A percentile compares a stretch with the other conserved stretches of the same genome.
Conservation (phyloP, 2,329 filamentous ascomycete genomes). For the Rhytidhysteron rufulum region DNA sequence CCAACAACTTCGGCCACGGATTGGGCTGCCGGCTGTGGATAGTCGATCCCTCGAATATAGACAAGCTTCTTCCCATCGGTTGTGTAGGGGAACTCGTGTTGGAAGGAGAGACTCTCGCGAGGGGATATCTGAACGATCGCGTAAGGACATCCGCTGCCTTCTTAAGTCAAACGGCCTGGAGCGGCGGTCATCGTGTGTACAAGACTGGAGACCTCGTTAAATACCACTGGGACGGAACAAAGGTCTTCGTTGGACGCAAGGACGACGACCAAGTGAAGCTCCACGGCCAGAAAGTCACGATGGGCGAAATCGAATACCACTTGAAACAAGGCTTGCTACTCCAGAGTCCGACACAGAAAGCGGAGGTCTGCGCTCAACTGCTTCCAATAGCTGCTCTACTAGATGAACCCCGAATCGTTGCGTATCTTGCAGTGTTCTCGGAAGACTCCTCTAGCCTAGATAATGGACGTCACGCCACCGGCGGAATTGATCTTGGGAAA, state of each 20-base stretch:
- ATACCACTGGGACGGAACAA: conserved; percentile 4
- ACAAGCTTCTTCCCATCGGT: conserved; percentile 21
- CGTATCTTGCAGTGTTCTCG: neutral
- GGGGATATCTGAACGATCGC: conserved; percentile 7
- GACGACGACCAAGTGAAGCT: conserved; percentile 13
- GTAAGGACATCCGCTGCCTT: conserved; percentile 16
- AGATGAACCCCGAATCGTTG: neutral
- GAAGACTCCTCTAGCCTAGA: neutral
- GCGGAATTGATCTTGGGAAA: too few species aligned
- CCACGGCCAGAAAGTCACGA: conserved; percentile 35
- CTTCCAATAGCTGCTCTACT: neutral
- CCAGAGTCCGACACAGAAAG: too few species aligned
- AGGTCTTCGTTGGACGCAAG: conserved; percentile 8
- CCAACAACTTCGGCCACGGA: conserved; percentile 1
- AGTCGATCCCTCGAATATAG: conserved; percentile 12
- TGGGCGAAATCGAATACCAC: conserved; percentile 37
- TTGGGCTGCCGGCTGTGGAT: conserved; percentile 18
- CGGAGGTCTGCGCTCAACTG: neutral
- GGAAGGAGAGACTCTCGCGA: conserved; percentile 45
- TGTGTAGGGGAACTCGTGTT: conserved; percentile 48
- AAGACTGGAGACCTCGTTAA: conserved; percentile 8
- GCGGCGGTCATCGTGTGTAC: conserved; percentile 3
- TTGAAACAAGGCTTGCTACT: conserved; percentile 6
- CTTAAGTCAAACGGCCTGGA: conserved; percentile 12
- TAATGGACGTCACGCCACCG: too few species aligned